A percentile compares a stretch with the other conserved stretches of the same genome.
These are phyloP conservation scores for Chenopodium album DNA, from an alignment of 148 eudicot genomes.

Conservation along the genomic window DNA sequence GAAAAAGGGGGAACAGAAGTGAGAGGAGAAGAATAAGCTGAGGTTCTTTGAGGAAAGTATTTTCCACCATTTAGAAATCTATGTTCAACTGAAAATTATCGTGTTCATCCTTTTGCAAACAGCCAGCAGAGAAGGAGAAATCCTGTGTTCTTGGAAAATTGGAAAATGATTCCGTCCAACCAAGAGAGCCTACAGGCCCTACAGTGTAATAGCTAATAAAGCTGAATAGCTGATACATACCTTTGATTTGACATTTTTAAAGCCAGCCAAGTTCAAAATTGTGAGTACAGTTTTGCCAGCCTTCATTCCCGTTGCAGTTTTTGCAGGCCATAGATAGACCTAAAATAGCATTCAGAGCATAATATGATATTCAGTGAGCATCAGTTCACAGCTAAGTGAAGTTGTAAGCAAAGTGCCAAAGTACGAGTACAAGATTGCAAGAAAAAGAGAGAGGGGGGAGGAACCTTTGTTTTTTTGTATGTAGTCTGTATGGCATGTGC, in stretches of 20 bases:
- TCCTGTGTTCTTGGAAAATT: too few relatives aligned
- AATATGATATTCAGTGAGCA: background rate
- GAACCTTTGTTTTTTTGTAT: conserved; percentile 94
- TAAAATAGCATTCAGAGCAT: conserved; percentile 26
- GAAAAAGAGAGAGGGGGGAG: background rate
- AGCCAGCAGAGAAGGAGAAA: too few relatives aligned
- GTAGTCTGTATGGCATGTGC: conserved; percentile 88
- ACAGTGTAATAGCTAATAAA: background rate
- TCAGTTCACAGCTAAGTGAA: background rate
- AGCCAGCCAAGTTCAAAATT: conserved; percentile 80
- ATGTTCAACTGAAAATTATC: too few relatives aligned
- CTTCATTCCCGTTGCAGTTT: conserved; percentile 68
- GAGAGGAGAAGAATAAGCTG: too few relatives aligned
- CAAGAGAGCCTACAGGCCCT: background rate
- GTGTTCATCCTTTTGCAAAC: too few relatives aligned
- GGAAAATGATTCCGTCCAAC: too few relatives aligned
- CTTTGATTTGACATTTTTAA: conserved; percentile 88
- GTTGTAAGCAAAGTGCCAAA: background rate
- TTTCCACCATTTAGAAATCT: too few relatives aligned
- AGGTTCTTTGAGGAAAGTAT: too few relatives aligned
- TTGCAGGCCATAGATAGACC: conserved; percentile 95
- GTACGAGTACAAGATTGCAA: background rate
- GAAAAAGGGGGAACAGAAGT: too few relatives aligned
- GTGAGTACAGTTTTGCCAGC: conserved; percentile 79
- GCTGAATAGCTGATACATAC: conserved; percentile 31